These are phyloP conservation scores for Chamaecrista fasciculata DNA, from an alignment of 306 rosid genomes.

Conservation along the genomic window DNA sequence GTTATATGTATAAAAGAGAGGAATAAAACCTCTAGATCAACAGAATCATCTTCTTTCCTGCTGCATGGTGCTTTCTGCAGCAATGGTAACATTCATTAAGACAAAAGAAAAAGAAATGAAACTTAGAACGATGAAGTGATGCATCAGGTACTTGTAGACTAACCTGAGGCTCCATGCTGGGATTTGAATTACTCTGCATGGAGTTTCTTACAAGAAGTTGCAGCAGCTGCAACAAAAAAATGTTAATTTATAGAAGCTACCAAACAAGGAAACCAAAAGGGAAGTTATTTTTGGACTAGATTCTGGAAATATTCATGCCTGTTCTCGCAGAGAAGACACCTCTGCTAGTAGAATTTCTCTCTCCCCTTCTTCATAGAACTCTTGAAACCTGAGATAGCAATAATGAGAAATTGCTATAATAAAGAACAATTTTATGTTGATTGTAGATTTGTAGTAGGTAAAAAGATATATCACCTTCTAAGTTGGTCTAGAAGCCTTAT, in stretches of 20 bases:
- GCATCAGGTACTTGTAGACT: conserved; percentile 30
- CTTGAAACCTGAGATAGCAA: conserved; percentile 73
- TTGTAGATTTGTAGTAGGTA: conserved; percentile 1
- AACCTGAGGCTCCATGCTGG: conserved; percentile 56
- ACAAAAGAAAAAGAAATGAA: conserved; percentile 2
- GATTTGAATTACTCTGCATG: conserved; percentile 36
- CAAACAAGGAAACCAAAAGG: conserved; percentile 28
- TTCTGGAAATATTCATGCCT: conserved; percentile 48
- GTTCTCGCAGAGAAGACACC: conserved; percentile 69
- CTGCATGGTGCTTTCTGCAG: conserved; percentile 43
- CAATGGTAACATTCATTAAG: conserved; percentile 18
- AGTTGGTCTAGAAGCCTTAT: conserved; percentile 93
- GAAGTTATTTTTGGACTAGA: conserved; percentile 8
- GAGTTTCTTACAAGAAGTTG: conserved; percentile 63
- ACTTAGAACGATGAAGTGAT: neutral
- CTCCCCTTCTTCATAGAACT: conserved; percentile 94
- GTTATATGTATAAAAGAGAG: conserved; percentile 6
- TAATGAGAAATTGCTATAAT: conserved; percentile 5
- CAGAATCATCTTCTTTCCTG: conserved; percentile 40
- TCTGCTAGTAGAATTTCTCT: conserved; percentile 73
- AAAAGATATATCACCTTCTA: conserved; percentile 59
- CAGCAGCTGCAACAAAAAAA: conserved; percentile 58
- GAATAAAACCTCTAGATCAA: conserved; percentile 50
- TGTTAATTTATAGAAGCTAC: conserved; percentile 11
- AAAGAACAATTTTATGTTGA: neutral